These are phyloP conservation scores for Cyclostephanos invisitatus DNA, from an alignment of 108 stramenopile genomes.

Conservation along the genomic window DNA sequence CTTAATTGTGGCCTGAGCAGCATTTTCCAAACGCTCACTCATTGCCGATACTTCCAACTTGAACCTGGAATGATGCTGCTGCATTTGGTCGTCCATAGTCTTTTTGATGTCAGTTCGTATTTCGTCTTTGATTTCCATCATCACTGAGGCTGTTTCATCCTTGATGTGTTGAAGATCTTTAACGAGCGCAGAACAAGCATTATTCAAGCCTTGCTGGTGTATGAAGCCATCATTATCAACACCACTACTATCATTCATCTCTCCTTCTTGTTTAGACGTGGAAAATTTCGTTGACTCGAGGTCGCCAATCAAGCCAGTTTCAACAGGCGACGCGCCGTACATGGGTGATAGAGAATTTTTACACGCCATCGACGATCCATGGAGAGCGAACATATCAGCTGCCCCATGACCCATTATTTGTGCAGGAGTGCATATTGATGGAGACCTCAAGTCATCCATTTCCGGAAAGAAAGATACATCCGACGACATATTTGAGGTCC, in stretches of 20 bases:
- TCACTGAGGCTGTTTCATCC: slow-evolving; percentile 20
- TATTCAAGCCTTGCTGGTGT: not conserved
- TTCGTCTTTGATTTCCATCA: slow-evolving; percentile 20
- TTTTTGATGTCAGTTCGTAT: slow-evolving; percentile 17
- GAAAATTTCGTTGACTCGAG: not conserved
- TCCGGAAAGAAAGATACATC: slow-evolving; percentile 19
- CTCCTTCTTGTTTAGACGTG: not conserved
- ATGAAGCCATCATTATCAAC: not conserved
- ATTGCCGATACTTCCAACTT: slow-evolving; percentile 20
- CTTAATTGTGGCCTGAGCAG: slow-evolving; percentile 5
- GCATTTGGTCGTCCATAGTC: slow-evolving; percentile 22
- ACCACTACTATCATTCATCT: not conserved
- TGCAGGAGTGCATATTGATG: not conserved
- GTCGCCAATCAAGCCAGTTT: no score
- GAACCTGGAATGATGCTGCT: slow-evolving; percentile 20
- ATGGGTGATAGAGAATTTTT: not conserved
- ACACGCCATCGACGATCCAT: not conserved
- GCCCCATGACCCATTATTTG: not conserved
- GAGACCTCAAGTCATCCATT: slow-evolving; percentile 22
- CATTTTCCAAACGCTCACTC: slow-evolving; percentile 8
- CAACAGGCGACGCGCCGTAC: not conserved
- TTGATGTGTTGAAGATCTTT: slow-evolving; percentile 25
- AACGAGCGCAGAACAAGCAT: slow-evolving; percentile 4
- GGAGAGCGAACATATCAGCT: not conserved
- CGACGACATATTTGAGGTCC: not conserved